phyloP scores from a whole-genome alignment of 768 basidiomycete genomes.

The Mycena alexandri region DNA sequence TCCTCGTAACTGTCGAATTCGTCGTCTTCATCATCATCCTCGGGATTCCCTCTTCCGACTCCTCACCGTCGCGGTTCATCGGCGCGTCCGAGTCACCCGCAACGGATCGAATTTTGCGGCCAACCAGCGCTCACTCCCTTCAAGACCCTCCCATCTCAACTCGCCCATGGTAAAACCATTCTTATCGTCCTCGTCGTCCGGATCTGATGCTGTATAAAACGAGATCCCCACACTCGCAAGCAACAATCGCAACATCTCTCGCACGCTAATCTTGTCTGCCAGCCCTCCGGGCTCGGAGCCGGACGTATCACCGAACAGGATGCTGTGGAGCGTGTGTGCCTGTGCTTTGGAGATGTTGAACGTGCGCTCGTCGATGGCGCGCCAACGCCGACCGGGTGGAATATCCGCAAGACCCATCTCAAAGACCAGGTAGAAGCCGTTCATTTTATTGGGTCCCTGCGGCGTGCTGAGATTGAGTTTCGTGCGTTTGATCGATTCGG shows the following conservation, averaged over 20 bases:
- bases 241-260: slow-evolving; percentile 3
- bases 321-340: slow-evolving; percentile 5
- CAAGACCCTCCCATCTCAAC: slow-evolving; percentile 15
- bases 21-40: slow-evolving; percentile 17
- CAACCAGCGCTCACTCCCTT: slow-evolving; percentile 15
- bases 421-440: slow-evolving; percentile 20
- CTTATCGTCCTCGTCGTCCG: neutral
- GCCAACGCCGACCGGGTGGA: slow-evolving; percentile 23
- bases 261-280: slow-evolving; percentile 3
- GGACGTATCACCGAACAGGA: slow-evolving; percentile 16
- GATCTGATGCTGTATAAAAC: neutral
- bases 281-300: neutral
- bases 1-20: slow-evolving; percentile 5
- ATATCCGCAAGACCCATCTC: slow-evolving; percentile 27
- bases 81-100: neutral
- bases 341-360: slow-evolving; percentile 1
- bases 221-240: slow-evolving; percentile 27
- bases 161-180: neutral
- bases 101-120: slow-evolving; percentile 11
- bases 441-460: slow-evolving; percentile 16
- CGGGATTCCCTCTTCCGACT: neutral
- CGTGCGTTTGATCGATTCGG: neutral
- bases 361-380: slow-evolving; percentile 26
- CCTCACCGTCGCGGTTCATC: slow-evolving; percentile 5
- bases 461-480: slow-evolving; percentile 10